Conservation (phyloP, 129 eudicot genomes). For the Smallanthus sonchifolius region DNA sequence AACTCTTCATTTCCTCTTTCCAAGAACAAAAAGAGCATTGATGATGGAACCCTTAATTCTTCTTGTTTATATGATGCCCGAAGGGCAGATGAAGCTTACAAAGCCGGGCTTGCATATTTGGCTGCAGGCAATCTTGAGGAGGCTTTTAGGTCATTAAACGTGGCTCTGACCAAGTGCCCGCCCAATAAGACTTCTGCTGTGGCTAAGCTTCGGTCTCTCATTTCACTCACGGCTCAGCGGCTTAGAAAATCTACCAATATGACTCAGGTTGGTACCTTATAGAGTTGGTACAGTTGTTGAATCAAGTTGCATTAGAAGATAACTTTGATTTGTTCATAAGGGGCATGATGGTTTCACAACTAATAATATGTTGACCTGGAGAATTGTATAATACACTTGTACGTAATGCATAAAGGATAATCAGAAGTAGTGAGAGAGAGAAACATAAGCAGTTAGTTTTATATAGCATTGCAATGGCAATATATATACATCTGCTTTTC, state of each 20-base stretch:
- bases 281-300: background rate
- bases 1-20: constrained; percentile 19
- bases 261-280: constrained; percentile 18
- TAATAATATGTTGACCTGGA: no score
- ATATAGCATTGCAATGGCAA: no score
- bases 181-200: constrained; percentile 56
- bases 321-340: background rate
- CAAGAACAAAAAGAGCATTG: constrained; percentile 24
- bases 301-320: background rate
- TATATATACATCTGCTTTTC: background rate
- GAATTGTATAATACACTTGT: no score
- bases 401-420: no score
- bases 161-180: constrained; percentile 80
- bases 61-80: constrained; percentile 43
- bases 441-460: no score
- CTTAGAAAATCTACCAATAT: constrained; percentile 36
- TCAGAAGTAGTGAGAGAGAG: no score
- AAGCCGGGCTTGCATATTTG: constrained; percentile 53
- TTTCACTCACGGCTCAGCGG: constrained; percentile 56
- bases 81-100: constrained; percentile 73
- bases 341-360: no score
- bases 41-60: constrained; percentile 19
- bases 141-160: constrained; percentile 46
- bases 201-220: constrained; percentile 65
- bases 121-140: constrained; percentile 67